Conservation (phyloP, 179 eudicot species). For the Drosera spatulata region DNA sequence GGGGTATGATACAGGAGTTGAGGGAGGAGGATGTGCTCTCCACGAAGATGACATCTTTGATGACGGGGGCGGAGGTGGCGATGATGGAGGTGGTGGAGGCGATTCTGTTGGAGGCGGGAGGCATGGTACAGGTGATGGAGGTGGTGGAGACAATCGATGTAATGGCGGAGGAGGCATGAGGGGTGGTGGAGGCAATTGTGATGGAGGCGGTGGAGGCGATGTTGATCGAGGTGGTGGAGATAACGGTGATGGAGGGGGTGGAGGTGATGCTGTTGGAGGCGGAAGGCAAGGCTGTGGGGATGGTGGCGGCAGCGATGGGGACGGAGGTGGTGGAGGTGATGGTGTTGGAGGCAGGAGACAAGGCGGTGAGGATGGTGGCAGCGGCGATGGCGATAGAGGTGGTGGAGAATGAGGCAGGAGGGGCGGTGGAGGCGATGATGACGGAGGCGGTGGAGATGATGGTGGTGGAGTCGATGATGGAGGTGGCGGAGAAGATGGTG, state of each 20-base stretch:
- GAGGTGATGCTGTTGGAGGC: conserved; percentile 3
- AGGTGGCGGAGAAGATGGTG: conserved; percentile 9
- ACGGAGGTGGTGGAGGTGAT: conserved; percentile 1
- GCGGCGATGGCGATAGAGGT: conserved; percentile 5
- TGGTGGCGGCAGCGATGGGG: conserved; percentile 7
- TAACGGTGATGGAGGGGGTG: conserved; percentile 1
- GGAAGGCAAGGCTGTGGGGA: not conserved
- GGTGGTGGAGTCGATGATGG: not conserved
- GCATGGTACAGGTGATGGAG: too few species aligned
- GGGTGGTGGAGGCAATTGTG: too few species aligned
- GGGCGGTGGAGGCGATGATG: not conserved
- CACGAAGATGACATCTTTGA: too few species aligned
- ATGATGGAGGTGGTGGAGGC: not conserved
- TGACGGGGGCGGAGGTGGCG: conserved; percentile 1
- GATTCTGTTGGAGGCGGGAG: too few species aligned
- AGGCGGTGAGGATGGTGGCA: conserved; percentile 2
- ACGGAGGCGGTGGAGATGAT: not conserved
- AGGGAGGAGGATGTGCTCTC: too few species aligned
- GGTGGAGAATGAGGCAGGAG: conserved; percentile 2
- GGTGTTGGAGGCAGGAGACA: not conserved
- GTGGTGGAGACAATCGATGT: too few species aligned
- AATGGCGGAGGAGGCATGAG: too few species aligned
- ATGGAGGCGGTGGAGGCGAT: too few species aligned
- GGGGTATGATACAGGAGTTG: too few species aligned
- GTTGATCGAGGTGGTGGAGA: not conserved